Evolutionary conservation across 306 rosid species (phyloP).

Genomic region (Sphenostylis stenocarpa): DNA sequence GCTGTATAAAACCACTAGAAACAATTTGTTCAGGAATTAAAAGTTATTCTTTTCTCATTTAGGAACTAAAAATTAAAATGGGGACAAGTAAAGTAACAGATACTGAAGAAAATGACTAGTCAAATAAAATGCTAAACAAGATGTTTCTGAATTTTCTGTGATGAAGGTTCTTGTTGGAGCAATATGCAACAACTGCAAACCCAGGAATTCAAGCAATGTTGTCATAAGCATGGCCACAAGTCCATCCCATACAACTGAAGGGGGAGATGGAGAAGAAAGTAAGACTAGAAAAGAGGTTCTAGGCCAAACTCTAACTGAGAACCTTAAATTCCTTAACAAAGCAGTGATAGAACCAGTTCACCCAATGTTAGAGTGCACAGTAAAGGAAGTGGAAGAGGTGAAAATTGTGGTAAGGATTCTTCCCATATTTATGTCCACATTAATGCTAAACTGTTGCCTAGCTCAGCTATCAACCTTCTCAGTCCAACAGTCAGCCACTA

Average conservation of each 20-base stretch:
- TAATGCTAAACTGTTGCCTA: constrained; percentile 77
- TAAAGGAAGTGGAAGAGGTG: constrained; percentile 68
- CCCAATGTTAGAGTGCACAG: constrained; percentile 52
- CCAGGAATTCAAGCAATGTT: constrained; percentile 44
- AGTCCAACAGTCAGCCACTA: constrained; percentile 81
- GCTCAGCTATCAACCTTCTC: constrained; percentile 91
- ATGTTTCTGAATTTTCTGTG: constrained; percentile 17
- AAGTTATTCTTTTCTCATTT: too few species aligned
- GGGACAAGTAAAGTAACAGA: background rate
- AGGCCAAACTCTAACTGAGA: constrained; percentile 34
- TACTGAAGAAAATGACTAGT: background rate
- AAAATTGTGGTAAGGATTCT: constrained; percentile 55
- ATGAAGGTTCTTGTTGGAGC: constrained; percentile 71
- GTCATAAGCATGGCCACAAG: constrained; percentile 39
- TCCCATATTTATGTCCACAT: constrained; percentile 71
- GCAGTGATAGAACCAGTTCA: constrained; percentile 48
- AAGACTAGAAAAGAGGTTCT: constrained; percentile 20
- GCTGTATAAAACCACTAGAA: too few species aligned
- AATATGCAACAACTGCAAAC: constrained; percentile 39
- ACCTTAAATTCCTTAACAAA: constrained; percentile 59
- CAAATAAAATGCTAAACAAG: background rate
- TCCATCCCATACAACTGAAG: constrained; percentile 35
- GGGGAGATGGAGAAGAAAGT: constrained; percentile 28
- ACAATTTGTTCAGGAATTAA: too few species aligned
- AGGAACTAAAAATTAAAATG: background rate